These are phyloP conservation scores for Cutaneotrichosporon sp. DNA, from an alignment of 1,284 basidiomycete genomes.

Conservation along the genomic window DNA sequence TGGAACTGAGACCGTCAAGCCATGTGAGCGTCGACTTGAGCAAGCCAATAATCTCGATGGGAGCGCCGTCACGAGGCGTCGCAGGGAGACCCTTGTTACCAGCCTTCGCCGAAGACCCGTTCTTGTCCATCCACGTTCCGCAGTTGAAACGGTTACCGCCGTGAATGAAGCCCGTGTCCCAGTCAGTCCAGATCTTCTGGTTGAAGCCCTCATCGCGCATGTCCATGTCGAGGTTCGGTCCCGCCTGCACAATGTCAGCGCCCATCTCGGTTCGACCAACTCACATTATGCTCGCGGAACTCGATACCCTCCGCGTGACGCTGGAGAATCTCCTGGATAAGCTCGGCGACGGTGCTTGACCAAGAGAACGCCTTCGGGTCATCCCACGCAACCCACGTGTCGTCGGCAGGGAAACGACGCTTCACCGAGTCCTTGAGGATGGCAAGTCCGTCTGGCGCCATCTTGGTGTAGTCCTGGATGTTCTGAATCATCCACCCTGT, in stretches of 20 bases:
- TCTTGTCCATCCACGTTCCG: conserved; percentile 93
- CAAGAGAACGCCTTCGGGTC: conserved; percentile 75
- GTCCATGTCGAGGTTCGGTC: conserved; percentile 86
- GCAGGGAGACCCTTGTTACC: conserved; percentile 92
- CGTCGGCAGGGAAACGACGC: conserved; percentile 87
- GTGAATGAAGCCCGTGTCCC: conserved; percentile 82
- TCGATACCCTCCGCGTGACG: conserved; percentile 87
- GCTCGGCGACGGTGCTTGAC: conserved; percentile 77
- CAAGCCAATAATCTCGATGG: conserved; percentile 90
- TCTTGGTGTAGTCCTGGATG: conserved; percentile 86
- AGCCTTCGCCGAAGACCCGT: conserved; percentile 84
- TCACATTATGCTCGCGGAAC: conserved; percentile 83
- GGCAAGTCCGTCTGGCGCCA: conserved; percentile 75
- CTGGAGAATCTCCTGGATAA: conserved; percentile 94
- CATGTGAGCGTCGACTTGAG: conserved; percentile 88
- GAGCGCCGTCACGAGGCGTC: conserved; percentile 90
- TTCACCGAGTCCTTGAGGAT: conserved; percentile 77
- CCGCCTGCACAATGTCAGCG: conserved; percentile 54
- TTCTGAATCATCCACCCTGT: conserved; percentile 90
- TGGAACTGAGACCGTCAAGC: conserved; percentile 63
- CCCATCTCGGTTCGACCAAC: conserved; percentile 3
- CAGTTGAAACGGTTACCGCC: conserved; percentile 71
- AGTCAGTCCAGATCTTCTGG: conserved; percentile 88
- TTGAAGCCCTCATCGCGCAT: conserved; percentile 92
- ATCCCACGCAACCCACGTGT: conserved; percentile 89